phyloP scores from a whole-genome alignment of 2,329 filamentous ascomycete species.

The Phialemonium atrogriseum region DNA sequence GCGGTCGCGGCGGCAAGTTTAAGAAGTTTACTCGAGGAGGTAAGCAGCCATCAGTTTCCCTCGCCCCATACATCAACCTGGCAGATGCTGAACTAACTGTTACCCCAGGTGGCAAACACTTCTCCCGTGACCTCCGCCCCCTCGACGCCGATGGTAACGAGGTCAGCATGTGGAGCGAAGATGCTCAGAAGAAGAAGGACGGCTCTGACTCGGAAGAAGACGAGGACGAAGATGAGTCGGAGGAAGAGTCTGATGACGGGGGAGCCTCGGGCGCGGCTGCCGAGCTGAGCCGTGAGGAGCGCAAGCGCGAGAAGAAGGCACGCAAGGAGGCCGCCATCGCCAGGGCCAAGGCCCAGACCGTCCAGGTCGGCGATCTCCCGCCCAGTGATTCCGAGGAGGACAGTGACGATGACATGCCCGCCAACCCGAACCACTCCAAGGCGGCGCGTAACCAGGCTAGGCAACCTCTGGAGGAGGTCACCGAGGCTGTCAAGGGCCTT shows the following conservation, averaged over 20 bases:
- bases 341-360: constrained; percentile 59
- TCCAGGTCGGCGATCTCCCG: constrained; percentile 80
- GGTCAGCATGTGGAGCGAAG: constrained; percentile 76
- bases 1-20: constrained; percentile 88
- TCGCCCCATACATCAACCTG: neutral
- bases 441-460: constrained; percentile 54
- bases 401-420: constrained; percentile 59
- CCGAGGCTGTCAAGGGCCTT: constrained; percentile 49
- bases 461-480: constrained; percentile 36
- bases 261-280: constrained; percentile 32
- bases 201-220: constrained; percentile 17
- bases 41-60: constrained; percentile 32
- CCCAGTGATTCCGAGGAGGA: constrained; percentile 59
- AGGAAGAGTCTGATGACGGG: constrained; percentile 43
- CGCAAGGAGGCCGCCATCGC: constrained; percentile 85
- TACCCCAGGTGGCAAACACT: constrained; percentile 77
- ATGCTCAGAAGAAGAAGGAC: constrained; percentile 35
- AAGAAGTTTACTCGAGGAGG: constrained; percentile 90
- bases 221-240: constrained; percentile 37
- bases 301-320: constrained; percentile 79
- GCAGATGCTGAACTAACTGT: constrained; percentile 10
- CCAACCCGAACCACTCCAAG: constrained; percentile 88
- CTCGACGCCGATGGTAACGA: constrained; percentile 84
- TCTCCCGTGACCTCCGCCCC: constrained; percentile 83
- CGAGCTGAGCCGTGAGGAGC: constrained; percentile 72